These are phyloP conservation scores for Stereocaulon alpinum DNA, from an alignment of 495 filamentous ascomycete species.

Conservation along the genomic window DNA sequence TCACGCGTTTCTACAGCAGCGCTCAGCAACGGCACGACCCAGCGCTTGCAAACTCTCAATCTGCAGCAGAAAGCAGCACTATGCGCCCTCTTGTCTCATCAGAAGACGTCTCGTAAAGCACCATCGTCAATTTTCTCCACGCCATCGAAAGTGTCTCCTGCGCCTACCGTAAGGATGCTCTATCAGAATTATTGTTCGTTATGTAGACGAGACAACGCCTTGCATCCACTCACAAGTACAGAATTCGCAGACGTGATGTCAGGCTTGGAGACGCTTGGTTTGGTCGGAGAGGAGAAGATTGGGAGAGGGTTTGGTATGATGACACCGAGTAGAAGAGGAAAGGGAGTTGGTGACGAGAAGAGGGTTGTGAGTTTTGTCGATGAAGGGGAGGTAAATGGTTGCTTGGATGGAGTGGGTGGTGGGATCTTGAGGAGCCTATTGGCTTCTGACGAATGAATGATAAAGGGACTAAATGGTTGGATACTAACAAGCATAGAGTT, in stretches of 20 bases:
- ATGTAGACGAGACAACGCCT: slow-evolving; percentile 71
- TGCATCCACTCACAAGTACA: slow-evolving; percentile 75
- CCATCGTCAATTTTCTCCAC: slow-evolving; percentile 38
- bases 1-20: slow-evolving; percentile 77
- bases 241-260: slow-evolving; percentile 94
- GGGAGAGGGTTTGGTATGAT: slow-evolving; percentile 50
- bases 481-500: neutral
- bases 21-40: slow-evolving; percentile 73
- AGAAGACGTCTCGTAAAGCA: slow-evolving; percentile 43
- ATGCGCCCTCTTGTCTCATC: slow-evolving; percentile 73
- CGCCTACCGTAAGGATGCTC: slow-evolving; percentile 66
- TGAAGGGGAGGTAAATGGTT: slow-evolving; percentile 62
- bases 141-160: slow-evolving; percentile 45
- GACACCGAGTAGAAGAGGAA: slow-evolving; percentile 33
- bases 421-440: slow-evolving; percentile 39
- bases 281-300: slow-evolving; percentile 69
- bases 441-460: slow-evolving; percentile 25
- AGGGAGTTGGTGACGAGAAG: slow-evolving; percentile 48
- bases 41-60: slow-evolving; percentile 77
- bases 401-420: slow-evolving; percentile 57
- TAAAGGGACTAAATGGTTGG: neutral
- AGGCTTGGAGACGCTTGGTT: slow-evolving; percentile 71
- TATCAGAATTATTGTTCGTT: slow-evolving; percentile 69
- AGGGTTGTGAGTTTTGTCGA: slow-evolving; percentile 66
- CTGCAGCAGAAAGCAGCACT: slow-evolving; percentile 94